Percentiles rank a stretch among this genome's conserved stretches.
Evolutionary conservation across 2,329 filamentous ascomycete species (phyloP).

Genomic region (Metarhizium sp.): DNA sequence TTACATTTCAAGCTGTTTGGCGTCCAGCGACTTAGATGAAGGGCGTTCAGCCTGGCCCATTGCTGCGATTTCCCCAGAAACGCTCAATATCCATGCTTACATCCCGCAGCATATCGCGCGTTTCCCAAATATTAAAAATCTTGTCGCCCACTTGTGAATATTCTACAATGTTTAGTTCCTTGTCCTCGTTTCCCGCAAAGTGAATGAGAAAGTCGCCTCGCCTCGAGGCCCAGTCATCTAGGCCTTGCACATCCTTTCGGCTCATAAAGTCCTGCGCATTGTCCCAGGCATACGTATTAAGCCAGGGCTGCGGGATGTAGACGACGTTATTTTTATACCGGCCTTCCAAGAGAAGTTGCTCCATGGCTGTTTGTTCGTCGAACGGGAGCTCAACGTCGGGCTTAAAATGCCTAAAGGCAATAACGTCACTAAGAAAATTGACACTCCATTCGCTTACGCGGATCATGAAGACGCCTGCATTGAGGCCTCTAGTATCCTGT

Average conservation of each 20-base stretch:
- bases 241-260: neutral
- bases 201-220: constrained; percentile 12
- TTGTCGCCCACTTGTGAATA: neutral
- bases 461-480: constrained; percentile 12
- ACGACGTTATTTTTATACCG: constrained; percentile 3
- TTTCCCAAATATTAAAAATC: no score
- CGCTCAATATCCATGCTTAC: no score
- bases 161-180: neutral
- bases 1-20: no score
- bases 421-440: constrained; percentile 10
- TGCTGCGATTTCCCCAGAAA: no score
- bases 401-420: constrained; percentile 9
- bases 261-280: neutral
- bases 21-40: no score
- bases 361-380: constrained; percentile 13
- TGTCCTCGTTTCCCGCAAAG: constrained; percentile 8
- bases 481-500: constrained; percentile 11
- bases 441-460: constrained; percentile 9
- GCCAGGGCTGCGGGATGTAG: constrained; percentile 11
- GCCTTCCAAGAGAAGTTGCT: constrained; percentile 6
- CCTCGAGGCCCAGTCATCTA: constrained; percentile 1
- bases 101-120: no score
- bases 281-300: constrained; percentile 9
- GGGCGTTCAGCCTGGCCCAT: no score
- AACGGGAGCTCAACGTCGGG: constrained; percentile 8